Conservation (phyloP, 2,329 filamentous ascomycete genomes). For the Aquanectria penicillioides region DNA sequence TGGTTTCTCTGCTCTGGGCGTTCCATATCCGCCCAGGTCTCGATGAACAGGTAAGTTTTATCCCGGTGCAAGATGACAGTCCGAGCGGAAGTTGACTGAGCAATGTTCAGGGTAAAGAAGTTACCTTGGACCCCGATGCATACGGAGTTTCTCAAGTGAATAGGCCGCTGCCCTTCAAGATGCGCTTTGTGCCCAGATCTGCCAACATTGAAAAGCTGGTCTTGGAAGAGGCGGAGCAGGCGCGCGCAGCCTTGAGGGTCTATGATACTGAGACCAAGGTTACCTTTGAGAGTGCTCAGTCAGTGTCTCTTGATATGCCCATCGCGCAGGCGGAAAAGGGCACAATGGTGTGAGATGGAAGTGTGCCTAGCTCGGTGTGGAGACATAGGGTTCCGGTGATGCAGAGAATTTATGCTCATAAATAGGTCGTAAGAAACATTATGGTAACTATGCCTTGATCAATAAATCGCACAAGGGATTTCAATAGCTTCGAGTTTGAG, state of each 20-base stretch:
- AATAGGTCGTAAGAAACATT: no score
- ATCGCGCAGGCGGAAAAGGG: constrained; percentile 3
- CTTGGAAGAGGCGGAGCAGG: neutral
- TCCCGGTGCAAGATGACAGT: no score
- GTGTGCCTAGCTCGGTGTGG: neutral
- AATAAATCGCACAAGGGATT: no score
- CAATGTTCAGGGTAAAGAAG: constrained; percentile 10
- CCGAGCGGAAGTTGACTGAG: no score
- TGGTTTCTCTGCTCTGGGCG: constrained; percentile 15
- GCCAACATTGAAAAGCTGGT: neutral
- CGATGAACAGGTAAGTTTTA: constrained; percentile 10
- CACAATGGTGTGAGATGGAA: no score
- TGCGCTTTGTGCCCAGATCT: constrained; percentile 7
- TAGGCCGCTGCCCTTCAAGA: constrained; percentile 12
- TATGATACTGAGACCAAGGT: constrained; percentile 19
- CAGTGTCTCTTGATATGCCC: constrained; percentile 18
- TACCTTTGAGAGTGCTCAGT: constrained; percentile 20
- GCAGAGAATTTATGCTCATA: neutral
- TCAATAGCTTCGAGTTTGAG: no score
- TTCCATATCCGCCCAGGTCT: constrained; percentile 17
- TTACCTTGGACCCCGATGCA: neutral
- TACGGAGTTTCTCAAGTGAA: constrained; percentile 2
- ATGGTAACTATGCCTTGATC: no score
- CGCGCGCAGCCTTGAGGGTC: neutral
- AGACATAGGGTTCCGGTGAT: neutral